Conservation (phyloP, 768 basidiomycete genomes). For the Ephemerocybe angulata region DNA sequence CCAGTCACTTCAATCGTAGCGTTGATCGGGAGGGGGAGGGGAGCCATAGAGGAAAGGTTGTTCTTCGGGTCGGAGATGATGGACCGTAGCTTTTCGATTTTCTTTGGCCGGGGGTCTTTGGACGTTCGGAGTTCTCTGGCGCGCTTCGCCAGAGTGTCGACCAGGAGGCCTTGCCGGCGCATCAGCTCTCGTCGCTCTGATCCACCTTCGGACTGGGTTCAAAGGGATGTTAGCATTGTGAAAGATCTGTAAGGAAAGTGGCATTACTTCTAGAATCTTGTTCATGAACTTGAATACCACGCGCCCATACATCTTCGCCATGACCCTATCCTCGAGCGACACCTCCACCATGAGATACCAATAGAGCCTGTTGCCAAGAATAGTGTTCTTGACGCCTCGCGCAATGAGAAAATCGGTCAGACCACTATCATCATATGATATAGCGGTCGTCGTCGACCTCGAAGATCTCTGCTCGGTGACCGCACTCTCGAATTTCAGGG, state of each 20-base stretch:
- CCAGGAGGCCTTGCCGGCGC: conserved; percentile 85
- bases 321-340: conserved; percentile 76
- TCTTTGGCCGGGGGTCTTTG: conserved; percentile 93
- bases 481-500: conserved; percentile 90
- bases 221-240: neutral
- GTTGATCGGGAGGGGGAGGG: conserved; percentile 87
- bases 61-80: conserved; percentile 84
- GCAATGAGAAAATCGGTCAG: conserved; percentile 89
- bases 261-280: conserved; percentile 74
- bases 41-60: conserved; percentile 70
- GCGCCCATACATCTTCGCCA: conserved; percentile 90
- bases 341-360: conserved; percentile 99
- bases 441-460: conserved; percentile 67
- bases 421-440: conserved; percentile 88
- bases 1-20: conserved; percentile 83
- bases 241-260: neutral
- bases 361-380: conserved; percentile 88
- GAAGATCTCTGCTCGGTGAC: conserved; percentile 74
- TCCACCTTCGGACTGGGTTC: conserved; percentile 64
- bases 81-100: conserved; percentile 92
- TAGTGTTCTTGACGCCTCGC: conserved; percentile 75
- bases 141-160: conserved; percentile 79
- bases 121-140: conserved; percentile 85
- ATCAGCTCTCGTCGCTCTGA: conserved; percentile 82
- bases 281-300: conserved; percentile 90